Conservation (phyloP, 768 basidiomycete species). For the Phallus indusiatus region DNA sequence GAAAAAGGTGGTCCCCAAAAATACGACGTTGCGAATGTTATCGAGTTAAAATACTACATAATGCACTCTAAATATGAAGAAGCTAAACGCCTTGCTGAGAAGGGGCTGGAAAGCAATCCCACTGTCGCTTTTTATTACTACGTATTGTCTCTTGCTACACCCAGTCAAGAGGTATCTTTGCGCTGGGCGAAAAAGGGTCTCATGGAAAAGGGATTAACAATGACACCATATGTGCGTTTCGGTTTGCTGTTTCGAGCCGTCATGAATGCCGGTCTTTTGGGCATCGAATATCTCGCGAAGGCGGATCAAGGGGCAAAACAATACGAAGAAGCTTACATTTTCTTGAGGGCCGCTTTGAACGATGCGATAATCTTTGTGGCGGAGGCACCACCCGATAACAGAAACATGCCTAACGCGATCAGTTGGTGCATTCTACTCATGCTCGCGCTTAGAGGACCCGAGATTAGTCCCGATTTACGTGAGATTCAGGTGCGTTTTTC, state of each 20-base stretch:
- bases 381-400: constrained; percentile 51
- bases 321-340: constrained; percentile 53
- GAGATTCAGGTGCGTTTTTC: constrained; percentile 38
- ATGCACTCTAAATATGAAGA: constrained; percentile 39
- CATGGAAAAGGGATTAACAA: constrained; percentile 35
- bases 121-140: constrained; percentile 58
- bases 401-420: constrained; percentile 48
- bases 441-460: constrained; percentile 41
- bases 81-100: constrained; percentile 31
- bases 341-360: constrained; percentile 49
- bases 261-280: constrained; percentile 50
- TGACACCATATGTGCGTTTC: constrained; percentile 46
- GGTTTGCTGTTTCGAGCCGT: constrained; percentile 54
- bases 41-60: constrained; percentile 53
- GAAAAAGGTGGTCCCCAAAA: constrained; percentile 31
- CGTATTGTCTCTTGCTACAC: constrained; percentile 40
- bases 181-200: constrained; percentile 58
- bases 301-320: constrained; percentile 20
- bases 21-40: constrained; percentile 47
- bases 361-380: constrained; percentile 48
- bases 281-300: constrained; percentile 20
- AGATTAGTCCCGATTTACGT: constrained; percentile 37
- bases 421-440: constrained; percentile 52
- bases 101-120: constrained; percentile 44
- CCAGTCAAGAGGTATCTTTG: constrained; percentile 38